Percentiles rank a stretch among this genome's conserved stretches.
These are phyloP conservation scores for Ceratocystiopsis minuta DNA, from an alignment of 2,329 filamentous ascomycete genomes.

Conservation along the genomic window DNA sequence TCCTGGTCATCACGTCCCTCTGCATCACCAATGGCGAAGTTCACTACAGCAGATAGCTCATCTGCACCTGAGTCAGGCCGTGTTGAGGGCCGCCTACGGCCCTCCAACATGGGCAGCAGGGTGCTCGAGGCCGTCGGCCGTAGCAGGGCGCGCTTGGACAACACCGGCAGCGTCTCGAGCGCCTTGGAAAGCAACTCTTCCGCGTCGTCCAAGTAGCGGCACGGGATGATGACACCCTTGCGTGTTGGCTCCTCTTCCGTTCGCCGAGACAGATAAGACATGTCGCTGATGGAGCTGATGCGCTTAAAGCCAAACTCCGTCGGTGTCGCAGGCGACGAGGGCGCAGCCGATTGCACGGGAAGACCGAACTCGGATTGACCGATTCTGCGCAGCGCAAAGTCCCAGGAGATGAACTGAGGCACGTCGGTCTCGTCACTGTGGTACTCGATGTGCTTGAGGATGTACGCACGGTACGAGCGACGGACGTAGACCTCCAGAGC, in stretches of 20 bases:
- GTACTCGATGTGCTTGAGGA: slow-evolving; percentile 77
- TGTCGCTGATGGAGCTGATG: slow-evolving; percentile 88
- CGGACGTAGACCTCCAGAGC: slow-evolving; percentile 93
- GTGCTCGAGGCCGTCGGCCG: slow-evolving; percentile 24
- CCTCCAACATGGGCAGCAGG: slow-evolving; percentile 40
- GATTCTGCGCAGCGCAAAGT: slow-evolving; percentile 86
- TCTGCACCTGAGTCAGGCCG: slow-evolving; percentile 20
- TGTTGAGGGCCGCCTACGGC: slow-evolving; percentile 14
- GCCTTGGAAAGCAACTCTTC: slow-evolving; percentile 76
- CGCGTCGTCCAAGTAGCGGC: slow-evolving; percentile 82
- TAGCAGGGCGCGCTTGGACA: slow-evolving; percentile 22
- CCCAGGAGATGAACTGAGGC: slow-evolving; percentile 76
- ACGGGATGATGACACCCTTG: slow-evolving; percentile 88
- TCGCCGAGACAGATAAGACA: slow-evolving; percentile 69
- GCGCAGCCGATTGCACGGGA: slow-evolving; percentile 58
- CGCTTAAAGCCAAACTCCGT: slow-evolving; percentile 52
- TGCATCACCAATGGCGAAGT: slow-evolving; percentile 76
- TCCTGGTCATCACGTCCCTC: slow-evolving; percentile 72
- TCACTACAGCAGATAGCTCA: slow-evolving; percentile 80
- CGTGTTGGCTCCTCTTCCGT: slow-evolving; percentile 59
- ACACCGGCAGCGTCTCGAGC: slow-evolving; percentile 56
- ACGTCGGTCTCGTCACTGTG: slow-evolving; percentile 52
- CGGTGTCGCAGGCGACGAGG: slow-evolving; percentile 69
- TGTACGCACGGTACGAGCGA: slow-evolving; percentile 91
- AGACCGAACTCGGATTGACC: slow-evolving; percentile 81